Evolutionary conservation across 139 green algal species (phyloP).

Genomic region (Pseudopediastrum boryanum): DNA sequence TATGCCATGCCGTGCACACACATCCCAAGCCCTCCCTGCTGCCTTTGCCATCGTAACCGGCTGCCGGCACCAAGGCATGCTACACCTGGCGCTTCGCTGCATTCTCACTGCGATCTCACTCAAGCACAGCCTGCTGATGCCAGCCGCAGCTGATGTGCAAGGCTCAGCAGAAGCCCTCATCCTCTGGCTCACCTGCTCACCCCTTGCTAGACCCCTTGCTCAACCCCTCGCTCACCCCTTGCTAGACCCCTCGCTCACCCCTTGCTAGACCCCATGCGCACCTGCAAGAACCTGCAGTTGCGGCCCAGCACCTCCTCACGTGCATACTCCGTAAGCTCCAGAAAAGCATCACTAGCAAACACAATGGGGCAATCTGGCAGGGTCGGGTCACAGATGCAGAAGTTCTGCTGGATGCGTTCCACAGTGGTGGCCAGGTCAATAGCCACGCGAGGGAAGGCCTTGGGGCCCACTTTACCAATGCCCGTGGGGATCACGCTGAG

Average conservation of each 20-base stretch:
- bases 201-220: background rate
- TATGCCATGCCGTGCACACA: no score
- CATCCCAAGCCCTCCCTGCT: no score
- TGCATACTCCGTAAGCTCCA: slow-evolving; percentile 93
- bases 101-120: no score
- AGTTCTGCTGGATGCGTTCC: slow-evolving; percentile 98
- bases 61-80: no score
- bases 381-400: slow-evolving; percentile 94
- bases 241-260: background rate
- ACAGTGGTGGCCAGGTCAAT: slow-evolving; percentile 97
- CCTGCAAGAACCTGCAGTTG: slow-evolving; percentile 86
- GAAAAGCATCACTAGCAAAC: slow-evolving; percentile 91
- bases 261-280: no score
- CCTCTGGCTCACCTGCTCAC: background rate
- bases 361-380: slow-evolving; percentile 98
- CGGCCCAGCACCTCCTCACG: slow-evolving; percentile 94
- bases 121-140: no score
- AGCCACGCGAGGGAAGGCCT: slow-evolving; percentile 83
- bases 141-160: no score
- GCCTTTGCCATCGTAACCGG: no score
- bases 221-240: background rate
- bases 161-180: background rate
- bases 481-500: slow-evolving; percentile 21
- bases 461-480: slow-evolving; percentile 51
- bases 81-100: no score